Evolutionary conservation across 2,329 filamentous ascomycete species (phyloP).

Genomic region (Didymella exigua): DNA sequence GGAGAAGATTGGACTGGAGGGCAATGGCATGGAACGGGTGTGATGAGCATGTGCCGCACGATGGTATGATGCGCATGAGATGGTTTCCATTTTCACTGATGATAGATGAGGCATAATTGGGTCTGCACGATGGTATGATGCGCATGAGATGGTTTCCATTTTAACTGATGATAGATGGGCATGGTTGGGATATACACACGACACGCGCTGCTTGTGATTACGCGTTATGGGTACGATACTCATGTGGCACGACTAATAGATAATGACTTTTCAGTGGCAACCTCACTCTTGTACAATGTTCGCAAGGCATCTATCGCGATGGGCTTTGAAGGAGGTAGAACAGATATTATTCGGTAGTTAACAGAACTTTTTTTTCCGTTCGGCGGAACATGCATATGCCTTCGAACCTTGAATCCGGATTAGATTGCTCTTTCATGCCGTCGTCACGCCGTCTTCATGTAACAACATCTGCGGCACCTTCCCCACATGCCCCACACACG

Average conservation of each 20-base stretch:
- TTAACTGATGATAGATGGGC: not conserved
- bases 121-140: not conserved
- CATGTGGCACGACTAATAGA: not conserved
- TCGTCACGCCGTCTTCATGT: not conserved
- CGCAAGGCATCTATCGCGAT: not conserved
- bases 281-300: not conserved
- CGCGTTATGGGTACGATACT: not conserved
- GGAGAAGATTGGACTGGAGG: constrained; percentile 17
- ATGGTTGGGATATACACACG: not conserved
- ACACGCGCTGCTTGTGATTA: not conserved
- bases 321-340: not conserved
- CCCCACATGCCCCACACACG: not conserved
- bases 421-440: constrained; percentile 5
- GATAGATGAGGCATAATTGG: not conserved
- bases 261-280: not conserved
- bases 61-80: not conserved
- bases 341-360: constrained; percentile 1
- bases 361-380: not conserved
- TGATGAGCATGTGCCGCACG: constrained; percentile 5
- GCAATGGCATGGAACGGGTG: constrained; percentile 10
- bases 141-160: not conserved
- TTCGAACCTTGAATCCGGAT: not conserved
- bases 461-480: not conserved
- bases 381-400: constrained; percentile 1
- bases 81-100: not conserved